A percentile compares a stretch with the other conserved stretches of the same genome.
Evolutionary conservation across 176 grass and related monocot genomes (phyloP).

Genomic region (Pontederia crassipes): DNA sequence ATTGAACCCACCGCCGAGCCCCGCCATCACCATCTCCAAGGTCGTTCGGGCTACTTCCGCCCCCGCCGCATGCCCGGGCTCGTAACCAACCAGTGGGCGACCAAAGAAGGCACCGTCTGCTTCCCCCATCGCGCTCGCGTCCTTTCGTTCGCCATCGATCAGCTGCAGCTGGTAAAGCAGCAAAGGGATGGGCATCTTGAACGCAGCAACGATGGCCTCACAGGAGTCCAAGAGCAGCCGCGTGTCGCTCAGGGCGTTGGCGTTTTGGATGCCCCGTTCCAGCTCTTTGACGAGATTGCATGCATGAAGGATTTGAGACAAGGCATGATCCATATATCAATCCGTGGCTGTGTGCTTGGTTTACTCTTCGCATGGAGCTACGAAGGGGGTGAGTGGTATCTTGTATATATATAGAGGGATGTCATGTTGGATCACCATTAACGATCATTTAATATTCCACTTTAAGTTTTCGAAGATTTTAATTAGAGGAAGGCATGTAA

Average conservation of each 20-base stretch:
- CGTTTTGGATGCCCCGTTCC: conserved; percentile 11
- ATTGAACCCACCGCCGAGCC: neutral
- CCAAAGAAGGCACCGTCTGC: neutral
- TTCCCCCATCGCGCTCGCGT: neutral
- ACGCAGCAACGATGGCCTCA: conserved; percentile 8
- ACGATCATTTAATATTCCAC: no score
- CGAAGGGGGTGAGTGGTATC: neutral
- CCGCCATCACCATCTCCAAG: neutral
- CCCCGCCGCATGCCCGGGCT: neutral
- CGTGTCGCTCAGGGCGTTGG: neutral
- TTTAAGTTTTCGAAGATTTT: no score
- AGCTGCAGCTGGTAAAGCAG: neutral
- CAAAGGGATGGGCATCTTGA: conserved; percentile 1
- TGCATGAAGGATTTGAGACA: conserved; percentile 24
- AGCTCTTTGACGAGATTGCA: conserved; percentile 28
- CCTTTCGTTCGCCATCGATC: neutral
- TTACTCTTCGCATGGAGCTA: neutral
- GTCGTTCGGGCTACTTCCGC: no score
- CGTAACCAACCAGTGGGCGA: neutral
- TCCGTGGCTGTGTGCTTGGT: conserved; percentile 15
- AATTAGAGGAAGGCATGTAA: no score
- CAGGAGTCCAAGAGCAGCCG: conserved; percentile 13
- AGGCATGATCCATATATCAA: no score
- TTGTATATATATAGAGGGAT: no score
- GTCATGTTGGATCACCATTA: no score